phyloP scores from a whole-genome alignment of 768 basidiomycete genomes.

The Tylopilus sp. region DNA sequence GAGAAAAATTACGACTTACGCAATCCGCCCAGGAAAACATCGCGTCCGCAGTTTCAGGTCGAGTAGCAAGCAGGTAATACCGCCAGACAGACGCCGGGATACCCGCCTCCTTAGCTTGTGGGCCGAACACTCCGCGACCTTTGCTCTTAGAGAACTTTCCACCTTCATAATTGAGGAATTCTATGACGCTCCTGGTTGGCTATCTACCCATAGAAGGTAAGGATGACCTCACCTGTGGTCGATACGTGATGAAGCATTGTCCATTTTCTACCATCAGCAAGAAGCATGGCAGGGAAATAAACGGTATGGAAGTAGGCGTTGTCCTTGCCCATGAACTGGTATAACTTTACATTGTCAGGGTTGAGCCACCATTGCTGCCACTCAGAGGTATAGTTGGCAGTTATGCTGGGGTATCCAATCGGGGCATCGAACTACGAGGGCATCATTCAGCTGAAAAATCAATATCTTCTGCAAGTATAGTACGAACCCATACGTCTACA shows the following conservation, averaged over 20 bases:
- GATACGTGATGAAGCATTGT: constrained; percentile 92
- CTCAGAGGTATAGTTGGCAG: constrained; percentile 88
- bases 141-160: constrained; percentile 99
- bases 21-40: constrained; percentile 98
- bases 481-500: constrained; percentile 88
- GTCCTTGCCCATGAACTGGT: constrained; percentile 99
- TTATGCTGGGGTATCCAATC: constrained; percentile 96
- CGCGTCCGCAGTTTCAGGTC: constrained; percentile 91
- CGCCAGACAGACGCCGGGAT: constrained; percentile 95
- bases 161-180: constrained; percentile 97
- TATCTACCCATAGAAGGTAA: too few relatives aligned
- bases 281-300: constrained; percentile 85
- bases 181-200: constrained; percentile 40
- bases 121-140: constrained; percentile 95
- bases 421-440: constrained; percentile 86
- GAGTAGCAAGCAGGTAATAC: constrained; percentile 88
- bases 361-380: constrained; percentile 99
- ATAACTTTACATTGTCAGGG: constrained; percentile 81
- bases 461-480: not conserved
- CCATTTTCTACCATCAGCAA: constrained; percentile 91
- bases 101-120: constrained; percentile 89
- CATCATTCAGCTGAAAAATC: constrained; percentile 1
- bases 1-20: constrained; percentile 42
- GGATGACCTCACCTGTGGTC: constrained; percentile 71
- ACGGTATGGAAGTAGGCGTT: constrained; percentile 98